phyloP scores from a whole-genome alignment of 148 eudicot species.

The Rhododendron mucronatum region DNA sequence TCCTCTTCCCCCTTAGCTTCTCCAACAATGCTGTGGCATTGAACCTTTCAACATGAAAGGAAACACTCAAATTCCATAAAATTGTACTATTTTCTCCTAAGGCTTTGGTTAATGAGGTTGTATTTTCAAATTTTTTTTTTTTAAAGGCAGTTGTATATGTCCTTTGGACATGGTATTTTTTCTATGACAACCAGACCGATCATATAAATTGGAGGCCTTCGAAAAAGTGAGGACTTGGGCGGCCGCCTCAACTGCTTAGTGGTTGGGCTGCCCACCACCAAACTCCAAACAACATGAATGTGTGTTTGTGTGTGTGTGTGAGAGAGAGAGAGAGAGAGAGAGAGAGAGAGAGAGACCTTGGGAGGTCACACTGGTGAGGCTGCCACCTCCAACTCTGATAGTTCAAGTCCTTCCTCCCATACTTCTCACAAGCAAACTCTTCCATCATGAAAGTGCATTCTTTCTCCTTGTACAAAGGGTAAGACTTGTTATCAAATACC shows the following conservation, averaged over 20 bases:
- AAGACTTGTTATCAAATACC: slow-evolving; percentile 65
- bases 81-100: neutral
- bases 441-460: slow-evolving; percentile 71
- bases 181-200: too few relatives aligned
- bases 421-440: slow-evolving; percentile 70
- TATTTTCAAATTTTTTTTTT: too few relatives aligned
- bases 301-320: too few relatives aligned
- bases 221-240: too few relatives aligned
- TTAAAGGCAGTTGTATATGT: too few relatives aligned
- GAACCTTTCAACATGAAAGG: slow-evolving; percentile 43
- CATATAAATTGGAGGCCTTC: too few relatives aligned
- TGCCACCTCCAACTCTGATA: slow-evolving; percentile 94
- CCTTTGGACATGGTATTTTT: too few relatives aligned
- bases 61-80: slow-evolving; percentile 7
- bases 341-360: slow-evolving; percentile 39
- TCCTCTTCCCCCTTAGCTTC: slow-evolving; percentile 68
- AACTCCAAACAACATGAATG: neutral
- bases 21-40: slow-evolving; percentile 69
- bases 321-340: neutral
- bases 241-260: too few relatives aligned
- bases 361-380: slow-evolving; percentile 76
- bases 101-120: too few relatives aligned
- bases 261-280: neutral
- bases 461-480: slow-evolving; percentile 64
- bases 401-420: slow-evolving; percentile 64